Evolutionary conservation across 768 basidiomycete species (phyloP).

Genomic region (Lactarius trivialis): DNA sequence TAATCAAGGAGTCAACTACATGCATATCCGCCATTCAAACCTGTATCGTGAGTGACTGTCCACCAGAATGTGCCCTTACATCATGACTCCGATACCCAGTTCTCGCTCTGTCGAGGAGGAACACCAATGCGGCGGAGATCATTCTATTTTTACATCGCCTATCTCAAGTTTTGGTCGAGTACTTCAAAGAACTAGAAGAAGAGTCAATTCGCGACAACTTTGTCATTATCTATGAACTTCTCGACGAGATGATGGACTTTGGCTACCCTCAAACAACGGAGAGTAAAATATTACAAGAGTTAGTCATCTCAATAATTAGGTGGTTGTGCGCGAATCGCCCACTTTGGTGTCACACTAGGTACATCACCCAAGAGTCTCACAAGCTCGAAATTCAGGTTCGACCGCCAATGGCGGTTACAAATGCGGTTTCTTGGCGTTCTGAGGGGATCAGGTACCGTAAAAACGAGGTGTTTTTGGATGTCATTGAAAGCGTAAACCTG

Average conservation of each 20-base stretch:
- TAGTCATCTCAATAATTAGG: constrained; percentile 2
- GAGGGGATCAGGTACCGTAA: constrained; percentile 97
- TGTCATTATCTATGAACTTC: constrained; percentile 96
- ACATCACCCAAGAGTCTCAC: constrained; percentile 97
- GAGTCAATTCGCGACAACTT: constrained; percentile 99
- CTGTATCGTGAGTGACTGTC: constrained; percentile 68
- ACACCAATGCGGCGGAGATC: constrained; percentile 92
- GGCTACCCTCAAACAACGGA: constrained; percentile 99
- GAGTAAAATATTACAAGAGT: constrained; percentile 98
- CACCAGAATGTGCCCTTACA: background rate
- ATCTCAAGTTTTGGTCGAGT: constrained; percentile 88
- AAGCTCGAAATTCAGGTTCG: constrained; percentile 83
- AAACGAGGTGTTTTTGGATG: constrained; percentile 99
- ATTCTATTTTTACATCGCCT: constrained; percentile 95
- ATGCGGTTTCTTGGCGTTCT: constrained; percentile 97
- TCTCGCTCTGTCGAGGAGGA: constrained; percentile 91
- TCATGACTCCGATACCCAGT: constrained; percentile 42
- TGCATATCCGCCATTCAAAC: constrained; percentile 98
- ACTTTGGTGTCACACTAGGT: constrained; percentile 41
- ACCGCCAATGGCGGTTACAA: constrained; percentile 95
- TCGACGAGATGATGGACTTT: constrained; percentile 99
- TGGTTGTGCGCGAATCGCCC: background rate
- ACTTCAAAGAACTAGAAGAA: constrained; percentile 99
- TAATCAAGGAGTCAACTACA: constrained; percentile 91
- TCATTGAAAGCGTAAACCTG: constrained; percentile 95